Base-by-base conservation (phyloP, 2,329 filamentous ascomycete species). In the Thielaviopsis musarum region DNA sequence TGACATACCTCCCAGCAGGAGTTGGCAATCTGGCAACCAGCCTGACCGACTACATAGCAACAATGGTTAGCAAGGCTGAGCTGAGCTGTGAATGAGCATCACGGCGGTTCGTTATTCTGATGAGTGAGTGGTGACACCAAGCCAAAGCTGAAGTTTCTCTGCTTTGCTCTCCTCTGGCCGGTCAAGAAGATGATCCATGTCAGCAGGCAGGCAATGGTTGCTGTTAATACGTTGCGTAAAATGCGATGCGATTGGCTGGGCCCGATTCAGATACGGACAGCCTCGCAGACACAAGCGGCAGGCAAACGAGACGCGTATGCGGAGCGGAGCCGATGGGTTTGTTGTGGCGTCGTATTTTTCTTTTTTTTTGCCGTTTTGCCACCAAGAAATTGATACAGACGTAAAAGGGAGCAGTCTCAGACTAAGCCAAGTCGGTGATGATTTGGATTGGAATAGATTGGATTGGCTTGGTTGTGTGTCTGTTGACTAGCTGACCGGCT, bases 11-110 rank as follows among this genome's bases (percentile, higher is more conserved):
- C 93, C 93, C 93, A 98, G 85, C 93, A 97, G 69, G 93, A 93
- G 82, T 98, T 98, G 79, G 91, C 93, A 73, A 98, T 98, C 76
- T 98, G 93, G 85, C 93, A 97, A 87, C 93, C 93, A 74, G 93
- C 93, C 84, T 98, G 93, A 78, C 93, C 93, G 82, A 98, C 93
- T 98, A 75, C 70, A 71, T 64, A 73, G 69, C 70, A 66, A 65
- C 51, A 55, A 17, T 28, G 13, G 53, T 59, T 56, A 56, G 45
- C 48, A 56, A 56, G 52, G 52, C 30, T 34, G 52, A 30, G 52
- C 30, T 30, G 30, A 34, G 30, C 7, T 5, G 6, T 34, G 30
- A 26, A 3, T 26, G 6, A 26, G 24, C 10, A 34, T 34, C 30
- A 34, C 30, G 30, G 9, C 10, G 10, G 30, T 6, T 34, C 10